phyloP scores from a whole-genome alignment of 345 rosid species.

The Corymbia maculata region DNA sequence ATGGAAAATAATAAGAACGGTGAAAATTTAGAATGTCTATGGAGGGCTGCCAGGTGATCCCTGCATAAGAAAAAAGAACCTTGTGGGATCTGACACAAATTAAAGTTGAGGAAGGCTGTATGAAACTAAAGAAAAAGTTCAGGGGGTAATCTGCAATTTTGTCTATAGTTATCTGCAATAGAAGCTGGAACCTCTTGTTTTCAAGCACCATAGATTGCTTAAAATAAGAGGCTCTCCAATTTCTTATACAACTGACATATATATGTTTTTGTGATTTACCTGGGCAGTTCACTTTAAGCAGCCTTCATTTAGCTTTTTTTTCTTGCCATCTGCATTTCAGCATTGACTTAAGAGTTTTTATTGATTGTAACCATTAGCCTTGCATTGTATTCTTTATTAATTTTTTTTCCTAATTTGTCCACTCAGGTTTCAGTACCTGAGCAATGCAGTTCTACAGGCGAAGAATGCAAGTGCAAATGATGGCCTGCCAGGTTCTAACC shows the following conservation, averaged over 20 bases:
- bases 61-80: not conserved
- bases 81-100: not conserved
- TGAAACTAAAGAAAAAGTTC: not conserved
- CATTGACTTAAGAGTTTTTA: not conserved
- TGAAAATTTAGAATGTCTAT: not conserved
- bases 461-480: conserved; percentile 69
- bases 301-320: not conserved
- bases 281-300: not conserved
- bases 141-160: not conserved
- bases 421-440: conserved; percentile 74
- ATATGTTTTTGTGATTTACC: not conserved
- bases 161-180: not conserved
- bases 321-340: not conserved
- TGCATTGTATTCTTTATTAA: not conserved
- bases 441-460: conserved; percentile 94
- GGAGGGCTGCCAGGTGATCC: not conserved
- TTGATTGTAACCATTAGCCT: not conserved
- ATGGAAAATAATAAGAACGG: not conserved
- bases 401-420: conserved; percentile 4
- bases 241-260: not conserved
- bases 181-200: not conserved
- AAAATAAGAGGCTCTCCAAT: not conserved
- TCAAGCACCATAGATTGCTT: not conserved
- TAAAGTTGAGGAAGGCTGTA: not conserved
- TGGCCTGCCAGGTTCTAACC: conserved; percentile 42